Conservation (phyloP, 306 rosid species). For the Dalbergia cochinchinensis region DNA sequence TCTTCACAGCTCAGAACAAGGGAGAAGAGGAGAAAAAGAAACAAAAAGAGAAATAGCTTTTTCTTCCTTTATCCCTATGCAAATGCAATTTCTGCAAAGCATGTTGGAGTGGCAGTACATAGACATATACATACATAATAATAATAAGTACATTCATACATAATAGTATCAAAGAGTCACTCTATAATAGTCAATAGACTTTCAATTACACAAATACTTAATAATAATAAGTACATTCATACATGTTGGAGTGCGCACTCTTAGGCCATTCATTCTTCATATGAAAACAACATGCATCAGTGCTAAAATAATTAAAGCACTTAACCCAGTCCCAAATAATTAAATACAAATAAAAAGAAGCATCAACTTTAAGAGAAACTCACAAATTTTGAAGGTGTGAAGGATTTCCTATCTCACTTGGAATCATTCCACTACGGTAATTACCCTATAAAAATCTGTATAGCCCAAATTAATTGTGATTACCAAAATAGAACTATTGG, state of each 20-base stretch:
- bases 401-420: slow-evolving; percentile 86
- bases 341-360: slow-evolving; percentile 29
- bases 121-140: not conserved
- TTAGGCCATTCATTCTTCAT: slow-evolving; percentile 29
- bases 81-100: slow-evolving; percentile 9
- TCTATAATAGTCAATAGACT: slow-evolving; percentile 14
- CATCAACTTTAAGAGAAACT: slow-evolving; percentile 52
- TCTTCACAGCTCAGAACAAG: slow-evolving; percentile 33
- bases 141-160: too few relatives aligned
- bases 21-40: not conserved
- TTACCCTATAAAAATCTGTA: slow-evolving; percentile 94
- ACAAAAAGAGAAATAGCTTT: slow-evolving; percentile 8
- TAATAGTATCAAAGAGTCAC: too few relatives aligned
- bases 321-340: slow-evolving; percentile 32
- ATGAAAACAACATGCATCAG: slow-evolving; percentile 28
- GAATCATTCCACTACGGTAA: slow-evolving; percentile 88
- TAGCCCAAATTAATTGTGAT: slow-evolving; percentile 43
- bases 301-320: slow-evolving; percentile 13
- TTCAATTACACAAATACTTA: slow-evolving; percentile 24
- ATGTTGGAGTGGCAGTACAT: not conserved
- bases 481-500: slow-evolving; percentile 35
- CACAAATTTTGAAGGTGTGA: slow-evolving; percentile 76
- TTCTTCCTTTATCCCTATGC: slow-evolving; percentile 34
- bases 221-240: too few relatives aligned
- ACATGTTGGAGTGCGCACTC: not conserved